These are phyloP conservation scores for Saturnispora diversa DNA, from an alignment of 805 yeast genomes.

Conservation along the genomic window DNA sequence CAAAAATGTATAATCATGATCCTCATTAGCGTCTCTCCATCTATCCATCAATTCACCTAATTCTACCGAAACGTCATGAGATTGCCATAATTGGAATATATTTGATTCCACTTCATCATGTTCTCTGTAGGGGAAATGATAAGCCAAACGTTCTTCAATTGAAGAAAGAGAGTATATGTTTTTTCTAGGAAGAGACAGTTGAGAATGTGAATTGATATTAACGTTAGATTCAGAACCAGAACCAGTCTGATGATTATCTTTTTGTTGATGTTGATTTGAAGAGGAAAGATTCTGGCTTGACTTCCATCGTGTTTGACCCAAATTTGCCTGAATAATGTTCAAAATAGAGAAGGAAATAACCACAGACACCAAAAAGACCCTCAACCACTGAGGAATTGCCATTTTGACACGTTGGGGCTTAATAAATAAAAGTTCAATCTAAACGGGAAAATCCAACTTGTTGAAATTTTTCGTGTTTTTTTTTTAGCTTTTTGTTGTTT, in stretches of 20 bases:
- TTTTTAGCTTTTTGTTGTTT: no score
- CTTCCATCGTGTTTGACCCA: not conserved
- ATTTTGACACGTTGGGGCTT: not conserved
- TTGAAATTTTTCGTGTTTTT: no score
- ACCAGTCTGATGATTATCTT: no score
- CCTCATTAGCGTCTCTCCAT: constrained; percentile 28
- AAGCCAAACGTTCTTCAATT: constrained; percentile 25
- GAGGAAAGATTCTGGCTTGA: no score
- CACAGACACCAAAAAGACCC: constrained; percentile 10
- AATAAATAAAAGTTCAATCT: constrained; percentile 1
- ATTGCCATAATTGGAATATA: constrained; percentile 27
- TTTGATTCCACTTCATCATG: constrained; percentile 24
- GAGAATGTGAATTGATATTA: constrained; percentile 2
- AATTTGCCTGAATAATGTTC: constrained; percentile 11
- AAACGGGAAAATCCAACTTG: no score
- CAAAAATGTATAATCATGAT: constrained; percentile 23
- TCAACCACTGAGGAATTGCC: constrained; percentile 2
- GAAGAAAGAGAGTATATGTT: constrained; percentile 26
- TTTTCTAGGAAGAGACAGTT: constrained; percentile 14
- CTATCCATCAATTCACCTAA: constrained; percentile 26
- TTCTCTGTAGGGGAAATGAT: constrained; percentile 25
- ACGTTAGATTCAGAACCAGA: no score
- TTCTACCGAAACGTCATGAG: constrained; percentile 21
- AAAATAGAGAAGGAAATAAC: constrained; percentile 10
- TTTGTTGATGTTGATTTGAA: no score